Conservation (phyloP, 345 rosid genomes). For the Excoecaria agallocha region DNA sequence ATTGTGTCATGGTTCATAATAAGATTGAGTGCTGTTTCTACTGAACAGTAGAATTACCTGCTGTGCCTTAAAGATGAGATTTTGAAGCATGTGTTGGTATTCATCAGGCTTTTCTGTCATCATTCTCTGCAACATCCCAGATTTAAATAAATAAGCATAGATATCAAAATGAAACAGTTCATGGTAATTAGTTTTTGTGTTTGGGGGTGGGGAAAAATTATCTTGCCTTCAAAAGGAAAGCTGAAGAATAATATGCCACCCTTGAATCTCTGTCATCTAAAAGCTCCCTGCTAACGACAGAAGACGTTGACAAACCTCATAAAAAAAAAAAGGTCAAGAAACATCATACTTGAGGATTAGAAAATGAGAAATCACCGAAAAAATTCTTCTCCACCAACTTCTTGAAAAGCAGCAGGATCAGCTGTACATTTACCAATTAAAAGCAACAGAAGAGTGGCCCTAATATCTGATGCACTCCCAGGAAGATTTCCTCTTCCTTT, state of each 20-base stretch:
- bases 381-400: slow-evolving; percentile 90
- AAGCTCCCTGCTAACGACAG: slow-evolving; percentile 63
- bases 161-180: not conserved
- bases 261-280: slow-evolving; percentile 96
- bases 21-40: not conserved
- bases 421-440: slow-evolving; percentile 94
- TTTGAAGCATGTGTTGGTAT: slow-evolving; percentile 93
- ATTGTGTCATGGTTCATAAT: not conserved
- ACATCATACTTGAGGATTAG: slow-evolving; percentile 9
- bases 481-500: slow-evolving; percentile 98
- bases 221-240: slow-evolving; percentile 91
- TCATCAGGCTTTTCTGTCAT: slow-evolving; percentile 96
- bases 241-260: slow-evolving; percentile 94
- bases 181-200: not conserved
- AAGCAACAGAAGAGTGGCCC: slow-evolving; percentile 85
- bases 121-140: slow-evolving; percentile 68
- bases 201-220: slow-evolving; percentile 4
- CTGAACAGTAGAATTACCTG: slow-evolving; percentile 51
- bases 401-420: slow-evolving; percentile 80
- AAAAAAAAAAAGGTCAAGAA: slow-evolving; percentile 2
- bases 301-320: slow-evolving; percentile 11
- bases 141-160: slow-evolving; percentile 21
- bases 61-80: slow-evolving; percentile 90
- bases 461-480: slow-evolving; percentile 93
- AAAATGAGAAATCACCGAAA: slow-evolving; percentile 58